Evolutionary conservation across 2,329 filamentous ascomycete genomes (phyloP).

Genomic region (Cryphonectria radicalis): DNA sequence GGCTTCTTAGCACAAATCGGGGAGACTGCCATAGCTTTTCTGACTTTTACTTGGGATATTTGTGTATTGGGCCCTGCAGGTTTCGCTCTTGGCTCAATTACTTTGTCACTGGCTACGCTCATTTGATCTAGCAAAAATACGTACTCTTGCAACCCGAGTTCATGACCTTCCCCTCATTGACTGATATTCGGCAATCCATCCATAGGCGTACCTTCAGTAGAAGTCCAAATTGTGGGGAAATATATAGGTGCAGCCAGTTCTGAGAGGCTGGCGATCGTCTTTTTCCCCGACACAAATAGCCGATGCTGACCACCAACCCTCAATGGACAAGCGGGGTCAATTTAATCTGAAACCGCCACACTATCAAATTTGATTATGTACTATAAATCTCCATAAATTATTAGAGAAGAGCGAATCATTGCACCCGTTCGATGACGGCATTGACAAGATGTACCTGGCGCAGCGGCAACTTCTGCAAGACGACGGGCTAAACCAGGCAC

Average conservation of each 20-base stretch:
- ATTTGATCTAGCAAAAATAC: slow-evolving; percentile 12
- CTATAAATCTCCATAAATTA: too few relatives aligned
- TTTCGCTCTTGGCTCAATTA: slow-evolving; percentile 22
- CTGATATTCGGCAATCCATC: neutral
- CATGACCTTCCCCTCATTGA: neutral
- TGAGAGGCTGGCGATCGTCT: too few relatives aligned
- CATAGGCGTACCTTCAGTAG: neutral
- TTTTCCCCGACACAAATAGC: too few relatives aligned
- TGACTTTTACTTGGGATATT: slow-evolving; percentile 25
- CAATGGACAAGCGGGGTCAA: neutral
- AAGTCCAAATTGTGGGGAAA: too few relatives aligned
- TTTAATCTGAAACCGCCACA: neutral
- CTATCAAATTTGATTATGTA: neutral
- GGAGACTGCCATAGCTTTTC: slow-evolving; percentile 23
- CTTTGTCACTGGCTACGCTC: slow-evolving; percentile 23
- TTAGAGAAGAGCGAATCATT: too few relatives aligned
- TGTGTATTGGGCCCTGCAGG: slow-evolving; percentile 21
- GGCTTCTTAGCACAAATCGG: slow-evolving; percentile 17
- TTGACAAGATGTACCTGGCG: too few relatives aligned
- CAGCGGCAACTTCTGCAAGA: too few relatives aligned
- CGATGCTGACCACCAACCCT: neutral
- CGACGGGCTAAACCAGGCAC: neutral
- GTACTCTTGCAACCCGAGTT: neutral
- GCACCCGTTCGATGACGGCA: too few relatives aligned
- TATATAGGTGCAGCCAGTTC: too few relatives aligned